phyloP scores from a whole-genome alignment of 257 asterid species.

The Solanum pennellii region DNA sequence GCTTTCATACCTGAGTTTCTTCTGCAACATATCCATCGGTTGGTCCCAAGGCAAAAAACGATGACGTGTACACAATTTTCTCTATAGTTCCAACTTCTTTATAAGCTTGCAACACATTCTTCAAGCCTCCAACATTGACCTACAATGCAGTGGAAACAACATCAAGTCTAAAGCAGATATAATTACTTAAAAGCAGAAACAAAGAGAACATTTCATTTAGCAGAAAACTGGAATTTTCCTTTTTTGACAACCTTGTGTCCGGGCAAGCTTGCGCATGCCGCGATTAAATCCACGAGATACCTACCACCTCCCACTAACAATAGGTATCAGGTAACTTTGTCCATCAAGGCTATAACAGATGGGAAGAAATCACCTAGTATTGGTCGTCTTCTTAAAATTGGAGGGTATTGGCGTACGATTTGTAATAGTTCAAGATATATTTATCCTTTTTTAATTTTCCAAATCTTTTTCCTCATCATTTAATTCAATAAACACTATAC shows the following conservation, averaged over 20 bases:
- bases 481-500: background rate
- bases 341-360: background rate
- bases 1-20: conserved; percentile 51
- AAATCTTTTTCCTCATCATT: background rate
- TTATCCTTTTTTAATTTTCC: too few species aligned
- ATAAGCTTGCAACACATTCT: conserved; percentile 60
- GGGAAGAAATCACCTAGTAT: background rate
- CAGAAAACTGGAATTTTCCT: background rate
- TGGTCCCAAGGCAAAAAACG: conserved; percentile 84
- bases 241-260: background rate
- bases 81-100: conserved; percentile 46
- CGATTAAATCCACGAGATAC: background rate
- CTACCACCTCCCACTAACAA: background rate
- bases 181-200: background rate
- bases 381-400: background rate
- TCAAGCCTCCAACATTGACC: conserved; percentile 92
- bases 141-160: conserved; percentile 1
- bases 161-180: background rate
- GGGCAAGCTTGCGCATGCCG: background rate
- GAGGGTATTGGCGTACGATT: too few species aligned
- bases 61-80: conserved; percentile 79
- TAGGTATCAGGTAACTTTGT: background rate
- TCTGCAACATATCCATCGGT: conserved; percentile 79
- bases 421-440: too few species aligned
- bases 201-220: background rate